phyloP scores from a whole-genome alignment of 2,329 filamentous ascomycete species.

The Penicillium hesseltinei region DNA sequence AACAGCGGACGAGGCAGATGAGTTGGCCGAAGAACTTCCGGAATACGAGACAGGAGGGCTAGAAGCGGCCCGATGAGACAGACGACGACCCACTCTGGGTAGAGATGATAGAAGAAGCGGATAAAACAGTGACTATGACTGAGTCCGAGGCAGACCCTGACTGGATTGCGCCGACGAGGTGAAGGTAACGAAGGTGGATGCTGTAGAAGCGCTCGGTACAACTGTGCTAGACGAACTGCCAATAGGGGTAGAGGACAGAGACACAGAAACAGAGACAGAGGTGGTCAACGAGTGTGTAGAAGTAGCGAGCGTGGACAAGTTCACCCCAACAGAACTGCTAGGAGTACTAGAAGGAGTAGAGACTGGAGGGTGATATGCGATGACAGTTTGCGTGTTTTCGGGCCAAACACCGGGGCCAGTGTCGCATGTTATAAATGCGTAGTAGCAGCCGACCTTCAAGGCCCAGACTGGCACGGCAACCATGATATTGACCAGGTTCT shows the following conservation, averaged over 20 bases:
- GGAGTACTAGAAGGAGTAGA: constrained; percentile 11
- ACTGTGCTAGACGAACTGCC: background rate
- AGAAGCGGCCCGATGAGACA: constrained; percentile 4
- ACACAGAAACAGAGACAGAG: constrained; percentile 1
- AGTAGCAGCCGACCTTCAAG: constrained; percentile 28
- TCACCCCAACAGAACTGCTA: constrained; percentile 9
- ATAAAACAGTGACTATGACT: constrained; percentile 1
- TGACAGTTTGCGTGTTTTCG: constrained; percentile 23
- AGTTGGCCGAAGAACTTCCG: background rate
- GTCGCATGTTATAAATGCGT: constrained; percentile 34
- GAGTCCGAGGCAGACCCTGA: constrained; percentile 5
- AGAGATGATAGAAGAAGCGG: constrained; percentile 5
- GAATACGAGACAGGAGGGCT: background rate
- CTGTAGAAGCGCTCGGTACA: background rate
- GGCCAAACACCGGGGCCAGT: constrained; percentile 32
- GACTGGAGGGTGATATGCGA: constrained; percentile 14
- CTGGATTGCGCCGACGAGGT: background rate
- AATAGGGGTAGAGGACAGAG: background rate
- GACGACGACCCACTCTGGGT: background rate
- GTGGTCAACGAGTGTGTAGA: constrained; percentile 9
- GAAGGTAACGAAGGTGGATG: constrained; percentile 16
- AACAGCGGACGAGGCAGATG: background rate
- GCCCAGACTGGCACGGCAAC: constrained; percentile 21
- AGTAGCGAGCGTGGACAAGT: background rate
- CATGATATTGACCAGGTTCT: constrained; percentile 24